A percentile compares a stretch with the other conserved stretches of the same genome.
These are phyloP conservation scores for Candida germanica DNA, from an alignment of 805 yeast species.

Conservation along the genomic window DNA sequence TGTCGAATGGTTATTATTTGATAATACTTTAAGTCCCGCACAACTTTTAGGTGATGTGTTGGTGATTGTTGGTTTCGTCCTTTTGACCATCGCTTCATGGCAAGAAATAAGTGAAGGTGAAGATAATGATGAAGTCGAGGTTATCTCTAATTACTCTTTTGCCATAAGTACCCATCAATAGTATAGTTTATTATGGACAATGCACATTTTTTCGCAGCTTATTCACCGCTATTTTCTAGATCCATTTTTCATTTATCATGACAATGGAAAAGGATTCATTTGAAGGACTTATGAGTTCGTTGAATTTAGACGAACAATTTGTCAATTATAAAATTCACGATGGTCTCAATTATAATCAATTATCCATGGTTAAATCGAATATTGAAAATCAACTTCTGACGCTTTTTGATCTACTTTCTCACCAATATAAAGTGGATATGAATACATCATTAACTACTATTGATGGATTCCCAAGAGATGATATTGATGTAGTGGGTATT, in stretches of 20 bases:
- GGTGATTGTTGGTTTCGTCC: constrained; percentile 64
- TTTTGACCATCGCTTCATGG: constrained; percentile 67
- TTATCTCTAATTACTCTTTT: constrained; percentile 40
- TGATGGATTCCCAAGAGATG: constrained; percentile 86
- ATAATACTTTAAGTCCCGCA: constrained; percentile 48
- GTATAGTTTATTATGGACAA: background rate
- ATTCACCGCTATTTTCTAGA: no score
- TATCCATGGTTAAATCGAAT: constrained; percentile 8
- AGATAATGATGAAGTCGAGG: constrained; percentile 41
- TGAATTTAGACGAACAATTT: constrained; percentile 12
- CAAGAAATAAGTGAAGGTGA: constrained; percentile 53
- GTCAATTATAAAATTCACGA: constrained; percentile 7
- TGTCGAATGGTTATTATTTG: constrained; percentile 69
- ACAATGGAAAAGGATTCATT: constrained; percentile 13
- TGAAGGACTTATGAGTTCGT: constrained; percentile 15
- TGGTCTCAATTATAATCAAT: constrained; percentile 14
- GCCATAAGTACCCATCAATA: constrained; percentile 28
- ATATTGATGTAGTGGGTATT: constrained; percentile 71
- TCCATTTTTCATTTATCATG: no score
- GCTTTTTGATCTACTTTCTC: constrained; percentile 41
- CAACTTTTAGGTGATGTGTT: constrained; percentile 69
- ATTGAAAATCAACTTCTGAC: constrained; percentile 24
- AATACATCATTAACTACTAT: constrained; percentile 56
- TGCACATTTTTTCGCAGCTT: constrained; percentile 7
- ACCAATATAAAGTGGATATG: constrained; percentile 55